Conservation (phyloP, 306 rosid species). For the Castanea sativa region DNA sequence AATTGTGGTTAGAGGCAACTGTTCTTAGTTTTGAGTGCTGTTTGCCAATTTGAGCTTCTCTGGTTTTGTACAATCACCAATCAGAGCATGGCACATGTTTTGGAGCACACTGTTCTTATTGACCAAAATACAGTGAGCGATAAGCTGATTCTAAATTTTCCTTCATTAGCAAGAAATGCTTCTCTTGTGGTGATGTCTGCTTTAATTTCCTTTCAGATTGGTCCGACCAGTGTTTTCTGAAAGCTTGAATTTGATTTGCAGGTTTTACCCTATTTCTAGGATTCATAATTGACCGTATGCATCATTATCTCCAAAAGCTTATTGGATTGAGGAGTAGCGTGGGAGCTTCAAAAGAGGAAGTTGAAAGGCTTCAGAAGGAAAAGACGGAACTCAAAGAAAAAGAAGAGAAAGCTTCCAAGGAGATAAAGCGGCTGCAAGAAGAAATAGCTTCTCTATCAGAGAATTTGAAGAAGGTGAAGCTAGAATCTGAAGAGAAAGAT, state of each 20-base stretch:
- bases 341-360: slow-evolving; percentile 64
- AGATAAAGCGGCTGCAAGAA: slow-evolving; percentile 52
- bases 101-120: too few relatives aligned
- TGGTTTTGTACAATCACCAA: too few relatives aligned
- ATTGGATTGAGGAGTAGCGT: slow-evolving; percentile 38
- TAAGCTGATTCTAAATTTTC: too few relatives aligned
- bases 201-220: background rate
- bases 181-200: background rate
- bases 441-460: slow-evolving; percentile 38
- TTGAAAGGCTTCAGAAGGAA: slow-evolving; percentile 60
- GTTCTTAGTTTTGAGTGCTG: too few relatives aligned
- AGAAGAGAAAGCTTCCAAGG: slow-evolving; percentile 57
- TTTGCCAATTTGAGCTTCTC: too few relatives aligned
- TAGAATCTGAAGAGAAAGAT: slow-evolving; percentile 60
- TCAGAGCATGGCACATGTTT: too few relatives aligned
- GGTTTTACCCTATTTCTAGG: slow-evolving; percentile 81
- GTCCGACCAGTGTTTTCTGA: background rate
- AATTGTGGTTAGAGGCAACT: too few relatives aligned
- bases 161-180: too few relatives aligned
- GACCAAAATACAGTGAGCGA: too few relatives aligned
- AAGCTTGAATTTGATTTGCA: slow-evolving; percentile 27
- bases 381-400: slow-evolving; percentile 44
- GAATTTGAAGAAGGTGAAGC: slow-evolving; percentile 59
- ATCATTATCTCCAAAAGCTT: slow-evolving; percentile 66
- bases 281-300: slow-evolving; percentile 66